Evolutionary conservation across 106 monocot species (phyloP), one percentile per base, ranked within the genome.

Genomic region (Allium cepa): DNA sequence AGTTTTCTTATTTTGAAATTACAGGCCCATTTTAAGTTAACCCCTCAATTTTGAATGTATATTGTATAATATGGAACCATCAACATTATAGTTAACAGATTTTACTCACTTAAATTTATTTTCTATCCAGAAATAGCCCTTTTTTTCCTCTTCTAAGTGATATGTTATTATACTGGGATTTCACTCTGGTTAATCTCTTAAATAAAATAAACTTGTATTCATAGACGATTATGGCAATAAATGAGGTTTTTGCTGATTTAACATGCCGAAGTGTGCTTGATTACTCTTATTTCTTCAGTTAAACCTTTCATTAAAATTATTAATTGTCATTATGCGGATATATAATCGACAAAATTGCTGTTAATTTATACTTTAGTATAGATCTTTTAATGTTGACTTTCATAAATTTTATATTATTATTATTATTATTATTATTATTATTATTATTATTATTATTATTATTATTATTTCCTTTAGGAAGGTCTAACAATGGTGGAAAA

Each of bases 401-500:
- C 26, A 22, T 0, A 22, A 22, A 1, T 22, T 22, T 22, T 22
- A 22, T 22, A 22, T 22, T 22, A 22, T 22, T 22, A 22, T 22
- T 22, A 22, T 22, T 22, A 22, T 22, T 22, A 22, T 53, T 28
- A 1, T 56, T 53, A 15, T 62, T 62, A 10, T n/a, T n/a, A n/a
- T n/a, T n/a, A n/a, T n/a, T n/a, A n/a, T n/a, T n/a, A n/a, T n/a
- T n/a, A n/a, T n/a, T n/a, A n/a, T n/a, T n/a, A n/a, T n/a, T n/a
- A 50, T 50, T 55, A 45, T 68, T 13, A 28, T 62, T 69, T 73
- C 71, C 16, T 68, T 57, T 79, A 90, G 91, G 94, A 91, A 69
- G 90, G 94, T 53, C 66, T 88, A 64, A 83, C 85, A 53, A 83
- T 62, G 26, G 88, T 88, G 75, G 94, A 90, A 77, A 83, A 73